phyloP scores from a whole-genome alignment of 2,329 filamentous ascomycete genomes.

The Thermochaetoides dissita region DNA sequence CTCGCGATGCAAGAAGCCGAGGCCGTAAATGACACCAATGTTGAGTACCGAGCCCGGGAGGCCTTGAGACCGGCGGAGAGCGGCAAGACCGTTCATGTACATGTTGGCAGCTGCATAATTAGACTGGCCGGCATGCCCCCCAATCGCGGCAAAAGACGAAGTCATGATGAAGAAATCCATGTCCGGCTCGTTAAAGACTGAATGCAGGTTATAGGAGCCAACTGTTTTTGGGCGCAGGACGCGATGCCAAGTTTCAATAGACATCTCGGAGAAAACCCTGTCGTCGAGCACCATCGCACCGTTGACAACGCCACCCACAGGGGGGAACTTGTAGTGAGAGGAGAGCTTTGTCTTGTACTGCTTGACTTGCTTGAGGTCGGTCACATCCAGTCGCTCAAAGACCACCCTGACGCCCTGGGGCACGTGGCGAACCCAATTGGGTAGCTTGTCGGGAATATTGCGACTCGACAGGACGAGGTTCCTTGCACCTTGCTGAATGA shows the following conservation, averaged over 20 bases:
- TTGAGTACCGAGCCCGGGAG: slow-evolving; percentile 27
- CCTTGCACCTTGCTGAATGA: slow-evolving; percentile 24
- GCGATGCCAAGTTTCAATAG: slow-evolving; percentile 22
- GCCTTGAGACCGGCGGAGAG: slow-evolving; percentile 22
- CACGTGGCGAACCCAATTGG: slow-evolving; percentile 23
- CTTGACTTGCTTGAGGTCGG: slow-evolving; percentile 16
- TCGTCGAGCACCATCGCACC: slow-evolving; percentile 33
- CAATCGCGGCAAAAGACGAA: slow-evolving; percentile 30
- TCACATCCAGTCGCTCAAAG: slow-evolving; percentile 19
- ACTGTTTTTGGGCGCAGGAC: slow-evolving; percentile 28
- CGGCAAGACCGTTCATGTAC: slow-evolving; percentile 32
- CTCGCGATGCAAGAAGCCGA: slow-evolving; percentile 29
- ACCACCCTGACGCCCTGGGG: slow-evolving; percentile 11
- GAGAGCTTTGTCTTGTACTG: slow-evolving; percentile 16
- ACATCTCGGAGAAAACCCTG: slow-evolving; percentile 28
- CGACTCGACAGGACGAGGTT: slow-evolving; percentile 28
- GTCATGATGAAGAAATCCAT: slow-evolving; percentile 35
- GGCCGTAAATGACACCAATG: slow-evolving; percentile 32
- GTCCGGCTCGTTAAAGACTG: slow-evolving; percentile 19
- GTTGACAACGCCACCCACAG: slow-evolving; percentile 27
- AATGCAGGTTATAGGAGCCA: slow-evolving; percentile 27
- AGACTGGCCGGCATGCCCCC: slow-evolving; percentile 29
- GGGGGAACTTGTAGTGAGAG: slow-evolving; percentile 13
- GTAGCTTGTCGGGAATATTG: slow-evolving; percentile 17
- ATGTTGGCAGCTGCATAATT: slow-evolving; percentile 33